Evolutionary conservation across 768 basidiomycete genomes (phyloP), one percentile per base, ranked within the genome.

Genomic region (Rhodotorula graminis): DNA sequence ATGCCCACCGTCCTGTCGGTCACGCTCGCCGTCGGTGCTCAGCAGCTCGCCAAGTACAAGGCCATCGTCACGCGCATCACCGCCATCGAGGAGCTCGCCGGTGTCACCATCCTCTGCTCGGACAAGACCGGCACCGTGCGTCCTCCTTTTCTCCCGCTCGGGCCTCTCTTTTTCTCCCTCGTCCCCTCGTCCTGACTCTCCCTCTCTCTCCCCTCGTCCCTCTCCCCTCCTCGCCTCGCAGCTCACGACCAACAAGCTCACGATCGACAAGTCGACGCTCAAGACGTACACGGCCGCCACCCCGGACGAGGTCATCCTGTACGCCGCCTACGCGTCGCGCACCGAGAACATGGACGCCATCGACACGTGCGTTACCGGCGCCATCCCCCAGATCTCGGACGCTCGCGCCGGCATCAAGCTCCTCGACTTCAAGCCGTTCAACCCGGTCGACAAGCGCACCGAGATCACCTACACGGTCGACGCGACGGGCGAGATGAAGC

Each of bases 311-410:
- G 89, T 95, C 80, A 88, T 96, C 81, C 89, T 94, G 70, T 88
- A 95, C 74, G 89, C 94, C 58, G 92, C 93, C 49, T 97, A 96
- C 81, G 92, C 92, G 53, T 97, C 93, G 68, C 93, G 95, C 81
- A 95, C 92, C 56, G 95, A 98, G 87, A 98, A 98, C 85, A 92
- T 94, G 85, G 95, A 98, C 79, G 95, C 95, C 60, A 98, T 98
- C 79, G 95, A 97, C 81, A 80, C 85, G 16, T 78, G 59, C 70
- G 91, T 95, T 74, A 89, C 94, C 57, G 82, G 84, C 64, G 90
- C 92, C 58, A 84, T 93, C 62, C 88, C 88, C 55, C 89, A 93
- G 80, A 78, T 86, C 3, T 47, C 81, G 56, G 87, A 86, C 67
- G 94, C 95, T 70, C 93, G 93, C 75, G 86, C 86, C 63, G 93